Evolutionary conservation across 257 asterid genomes (phyloP).

Genomic region (Solanum appendiculatum): DNA sequence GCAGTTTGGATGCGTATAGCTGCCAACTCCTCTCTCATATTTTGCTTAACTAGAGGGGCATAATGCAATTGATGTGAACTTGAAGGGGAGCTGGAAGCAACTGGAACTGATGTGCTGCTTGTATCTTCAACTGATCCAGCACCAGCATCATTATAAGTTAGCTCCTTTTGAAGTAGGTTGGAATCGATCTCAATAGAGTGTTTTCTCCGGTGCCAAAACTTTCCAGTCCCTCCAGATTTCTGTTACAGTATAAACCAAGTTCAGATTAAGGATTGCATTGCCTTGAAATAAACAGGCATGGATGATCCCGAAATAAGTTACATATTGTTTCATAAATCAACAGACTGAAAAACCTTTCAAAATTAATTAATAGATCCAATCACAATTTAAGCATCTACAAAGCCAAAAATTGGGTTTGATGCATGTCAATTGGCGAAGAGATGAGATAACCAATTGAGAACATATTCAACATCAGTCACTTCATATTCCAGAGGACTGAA

Average conservation of each 20-base stretch:
- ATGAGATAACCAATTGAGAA: background rate
- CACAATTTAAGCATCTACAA: background rate
- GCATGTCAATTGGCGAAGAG: background rate
- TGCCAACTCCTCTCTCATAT: conserved; percentile 76
- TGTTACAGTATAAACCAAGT: conserved; percentile 17
- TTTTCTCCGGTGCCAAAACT: conserved; percentile 73
- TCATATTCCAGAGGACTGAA: background rate
- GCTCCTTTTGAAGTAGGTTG: conserved; percentile 38
- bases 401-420: background rate
- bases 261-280: background rate
- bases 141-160: conserved; percentile 22
- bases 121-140: conserved; percentile 32
- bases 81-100: conserved; percentile 51
- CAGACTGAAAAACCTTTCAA: background rate
- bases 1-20: conserved; percentile 86
- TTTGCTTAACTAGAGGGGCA: conserved; percentile 30
- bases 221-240: conserved; percentile 58
- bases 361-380: background rate
- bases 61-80: conserved; percentile 50
- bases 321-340: background rate
- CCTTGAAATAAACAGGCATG: background rate
- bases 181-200: conserved; percentile 67
- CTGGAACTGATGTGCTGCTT: conserved; percentile 35
- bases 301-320: background rate
- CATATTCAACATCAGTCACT: background rate